Conservation (phyloP, 148 eudicot genomes). For the Dianthus caryophyllus region DNA sequence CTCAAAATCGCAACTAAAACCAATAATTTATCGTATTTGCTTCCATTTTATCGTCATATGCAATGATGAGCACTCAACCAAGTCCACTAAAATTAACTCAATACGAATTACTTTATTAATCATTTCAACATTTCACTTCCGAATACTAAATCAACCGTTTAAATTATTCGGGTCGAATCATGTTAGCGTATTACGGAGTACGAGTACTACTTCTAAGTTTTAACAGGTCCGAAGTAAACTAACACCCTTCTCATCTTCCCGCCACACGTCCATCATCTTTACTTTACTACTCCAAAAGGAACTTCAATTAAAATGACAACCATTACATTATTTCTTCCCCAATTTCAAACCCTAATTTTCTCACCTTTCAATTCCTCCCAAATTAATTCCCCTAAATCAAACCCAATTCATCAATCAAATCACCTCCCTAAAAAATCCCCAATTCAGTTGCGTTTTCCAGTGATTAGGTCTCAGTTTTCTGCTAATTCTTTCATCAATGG, state of each 20-base stretch:
- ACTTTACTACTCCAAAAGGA: neutral
- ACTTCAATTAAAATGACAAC: constrained; percentile 9
- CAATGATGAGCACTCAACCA: too few species aligned
- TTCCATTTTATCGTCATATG: too few species aligned
- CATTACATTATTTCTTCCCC: constrained; percentile 2
- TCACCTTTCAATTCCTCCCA: neutral
- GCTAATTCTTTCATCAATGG: constrained; percentile 12
- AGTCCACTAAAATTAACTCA: too few species aligned
- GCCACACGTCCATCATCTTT: neutral
- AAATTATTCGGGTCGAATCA: too few species aligned
- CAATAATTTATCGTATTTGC: too few species aligned
- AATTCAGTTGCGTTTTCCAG: constrained; percentile 12
- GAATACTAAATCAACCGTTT: too few species aligned
- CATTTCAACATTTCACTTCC: too few species aligned
- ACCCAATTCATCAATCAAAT: neutral
- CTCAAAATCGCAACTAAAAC: too few species aligned
- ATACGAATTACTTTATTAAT: too few species aligned
- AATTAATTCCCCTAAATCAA: constrained; percentile 6
- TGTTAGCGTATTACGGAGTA: too few species aligned
- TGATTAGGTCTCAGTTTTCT: constrained; percentile 8
- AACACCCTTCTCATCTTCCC: neutral
- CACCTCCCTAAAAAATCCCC: constrained; percentile 5
- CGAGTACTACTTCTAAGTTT: too few species aligned
- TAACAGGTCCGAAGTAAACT: too few species aligned
- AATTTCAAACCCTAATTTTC: neutral